Evolutionary conservation across 2,329 filamentous ascomycete species (phyloP).

Genomic region (Cladosporium halotolerans): DNA sequence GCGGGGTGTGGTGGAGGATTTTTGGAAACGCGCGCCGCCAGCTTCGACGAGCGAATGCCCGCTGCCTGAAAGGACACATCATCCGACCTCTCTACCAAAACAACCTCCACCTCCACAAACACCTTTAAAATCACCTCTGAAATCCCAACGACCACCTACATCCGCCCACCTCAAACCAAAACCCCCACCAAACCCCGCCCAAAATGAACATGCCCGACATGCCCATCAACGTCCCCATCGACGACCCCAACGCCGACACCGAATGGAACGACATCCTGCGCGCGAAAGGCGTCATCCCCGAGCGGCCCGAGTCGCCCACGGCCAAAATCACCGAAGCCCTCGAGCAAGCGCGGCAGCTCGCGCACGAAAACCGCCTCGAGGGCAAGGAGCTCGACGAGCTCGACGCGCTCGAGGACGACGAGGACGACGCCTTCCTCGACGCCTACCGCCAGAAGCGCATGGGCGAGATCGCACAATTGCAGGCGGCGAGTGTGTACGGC

Average conservation of each 20-base stretch:
- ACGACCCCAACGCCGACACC: conserved; percentile 93
- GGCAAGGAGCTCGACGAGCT: conserved; percentile 93
- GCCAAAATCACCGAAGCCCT: conserved; percentile 95
- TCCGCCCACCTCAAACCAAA: neutral
- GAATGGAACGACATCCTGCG: conserved; percentile 99
- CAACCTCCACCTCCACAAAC: no score
- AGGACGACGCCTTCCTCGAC: conserved; percentile 88
- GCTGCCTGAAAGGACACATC: no score
- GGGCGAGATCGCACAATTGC: conserved; percentile 69
- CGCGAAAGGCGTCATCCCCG: conserved; percentile 94
- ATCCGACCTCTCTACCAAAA: no score
- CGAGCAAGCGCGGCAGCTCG: conserved; percentile 70
- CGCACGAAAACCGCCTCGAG: conserved; percentile 87
- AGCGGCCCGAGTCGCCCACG: conserved; percentile 91
- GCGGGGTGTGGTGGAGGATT: no score
- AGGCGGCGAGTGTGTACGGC: conserved; percentile 74
- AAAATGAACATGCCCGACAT: conserved; percentile 33
- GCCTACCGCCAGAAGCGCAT: conserved; percentile 84
- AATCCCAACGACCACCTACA: neutral
- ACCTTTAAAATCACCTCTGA: neutral
- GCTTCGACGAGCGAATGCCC: no score
- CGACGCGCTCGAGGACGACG: conserved; percentile 86
- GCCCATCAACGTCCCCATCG: conserved; percentile 73
- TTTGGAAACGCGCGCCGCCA: no score
- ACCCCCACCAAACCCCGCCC: neutral